Percentiles rank a stretch among this genome's conserved stretches.
Evolutionary conservation across 169 alveolate genomes (phyloP).

Genomic region (Haemoproteus tartakovskyi): DNA sequence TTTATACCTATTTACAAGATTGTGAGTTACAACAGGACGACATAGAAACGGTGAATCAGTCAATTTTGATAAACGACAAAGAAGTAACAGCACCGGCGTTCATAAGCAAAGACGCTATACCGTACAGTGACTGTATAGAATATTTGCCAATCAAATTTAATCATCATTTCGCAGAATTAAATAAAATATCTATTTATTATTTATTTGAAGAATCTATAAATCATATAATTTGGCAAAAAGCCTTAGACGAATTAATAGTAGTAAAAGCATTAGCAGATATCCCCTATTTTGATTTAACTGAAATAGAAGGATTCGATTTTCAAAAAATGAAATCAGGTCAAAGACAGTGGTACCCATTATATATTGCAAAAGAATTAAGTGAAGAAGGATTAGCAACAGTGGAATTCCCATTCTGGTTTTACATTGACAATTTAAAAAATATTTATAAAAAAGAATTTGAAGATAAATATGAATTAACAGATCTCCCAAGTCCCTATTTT

Average conservation of each 20-base stretch:
- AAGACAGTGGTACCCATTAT: slow-evolving; percentile 78
- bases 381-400: slow-evolving; percentile 73
- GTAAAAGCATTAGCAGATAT: slow-evolving; percentile 78
- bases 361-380: slow-evolving; percentile 73
- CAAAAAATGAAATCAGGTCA: slow-evolving; percentile 76
- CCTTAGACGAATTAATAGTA: slow-evolving; percentile 69
- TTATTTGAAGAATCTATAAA: slow-evolving; percentile 55
- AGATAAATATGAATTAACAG: slow-evolving; percentile 36
- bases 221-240: slow-evolving; percentile 70
- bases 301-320: slow-evolving; percentile 73
- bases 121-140: slow-evolving; percentile 32
- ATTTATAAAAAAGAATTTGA: slow-evolving; percentile 62
- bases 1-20: slow-evolving; percentile 46
- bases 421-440: slow-evolving; percentile 60
- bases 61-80: slow-evolving; percentile 23
- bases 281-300: slow-evolving; percentile 66
- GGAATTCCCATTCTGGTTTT: slow-evolving; percentile 73
- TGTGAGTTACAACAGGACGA: slow-evolving; percentile 59
- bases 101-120: slow-evolving; percentile 6
- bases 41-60: slow-evolving; percentile 26
- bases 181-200: slow-evolving; percentile 38
- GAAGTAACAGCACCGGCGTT: slow-evolving; percentile 18
- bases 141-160: slow-evolving; percentile 45
- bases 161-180: slow-evolving; percentile 36
- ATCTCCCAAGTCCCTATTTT: slow-evolving; percentile 52